phyloP scores from a whole-genome alignment of 331 rosid species.

The Saraca asoca region DNA sequence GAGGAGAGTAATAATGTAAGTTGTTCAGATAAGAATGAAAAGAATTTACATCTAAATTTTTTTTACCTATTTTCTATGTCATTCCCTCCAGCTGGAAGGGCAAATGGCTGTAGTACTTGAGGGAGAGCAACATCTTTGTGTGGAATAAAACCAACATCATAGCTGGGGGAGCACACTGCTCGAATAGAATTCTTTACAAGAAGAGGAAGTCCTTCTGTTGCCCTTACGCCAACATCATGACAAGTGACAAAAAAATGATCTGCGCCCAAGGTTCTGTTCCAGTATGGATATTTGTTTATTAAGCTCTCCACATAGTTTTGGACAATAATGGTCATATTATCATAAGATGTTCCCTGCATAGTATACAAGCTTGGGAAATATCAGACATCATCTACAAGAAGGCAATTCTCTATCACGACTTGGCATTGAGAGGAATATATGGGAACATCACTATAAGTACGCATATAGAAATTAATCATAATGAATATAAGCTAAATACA shows the following conservation, averaged over 20 bases:
- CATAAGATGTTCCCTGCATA: slow-evolving; percentile 91
- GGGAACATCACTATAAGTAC: neutral
- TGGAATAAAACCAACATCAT: slow-evolving; percentile 95
- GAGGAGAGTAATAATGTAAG: neutral
- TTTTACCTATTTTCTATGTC: slow-evolving; percentile 81
- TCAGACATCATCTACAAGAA: slow-evolving; percentile 25
- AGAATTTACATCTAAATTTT: slow-evolving; percentile 13
- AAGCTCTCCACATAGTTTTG: slow-evolving; percentile 81
- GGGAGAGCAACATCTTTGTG: slow-evolving; percentile 97
- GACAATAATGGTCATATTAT: slow-evolving; percentile 88
- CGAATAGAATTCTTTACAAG: slow-evolving; percentile 89
- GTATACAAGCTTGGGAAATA: slow-evolving; percentile 34
- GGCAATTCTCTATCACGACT: slow-evolving; percentile 26
- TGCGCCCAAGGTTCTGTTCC: slow-evolving; percentile 98
- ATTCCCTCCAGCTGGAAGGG: slow-evolving; percentile 95
- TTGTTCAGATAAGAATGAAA: neutral
- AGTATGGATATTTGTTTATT: slow-evolving; percentile 91
- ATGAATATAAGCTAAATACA: neutral
- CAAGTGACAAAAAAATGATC: slow-evolving; percentile 97
- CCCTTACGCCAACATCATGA: slow-evolving; percentile 97
- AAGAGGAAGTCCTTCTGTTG: slow-evolving; percentile 82
- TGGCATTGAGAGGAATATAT: neutral
- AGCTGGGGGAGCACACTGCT: slow-evolving; percentile 95
- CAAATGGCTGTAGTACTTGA: slow-evolving; percentile 94
- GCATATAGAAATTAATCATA: neutral